Evolutionary conservation across 768 basidiomycete genomes (phyloP), one percentile per base, ranked within the genome.

Genomic region (Pulveroboletus frians): DNA sequence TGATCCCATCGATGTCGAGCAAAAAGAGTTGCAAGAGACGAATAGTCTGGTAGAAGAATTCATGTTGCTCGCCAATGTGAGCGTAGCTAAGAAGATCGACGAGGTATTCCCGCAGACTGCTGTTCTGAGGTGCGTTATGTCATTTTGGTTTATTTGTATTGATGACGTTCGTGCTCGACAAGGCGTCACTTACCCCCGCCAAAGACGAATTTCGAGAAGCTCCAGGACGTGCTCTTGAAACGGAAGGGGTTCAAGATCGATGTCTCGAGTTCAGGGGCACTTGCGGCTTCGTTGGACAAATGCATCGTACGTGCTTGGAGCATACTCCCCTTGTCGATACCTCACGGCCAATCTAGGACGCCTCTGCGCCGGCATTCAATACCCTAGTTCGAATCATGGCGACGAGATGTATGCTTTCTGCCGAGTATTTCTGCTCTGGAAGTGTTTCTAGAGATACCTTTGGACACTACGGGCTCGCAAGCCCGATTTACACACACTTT

Each of bases 381-480:
- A 98, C 93, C 0, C 79, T 98, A 15, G 95, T 99, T 32, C 84
- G 96, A 36, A 98, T 99, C 67, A 97, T 99, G 94, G 94, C 96
- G 3, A 98, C 95, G 3, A 76, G 96, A 27, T 97, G 96, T 66
- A 99, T 99, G 96, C 76, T 97, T 21, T 85, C 94, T 0, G 96
- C 96, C 17, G 96, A 99, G 66, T 99, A 99, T 67, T 97, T 98
- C 71, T 92, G 89, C 64, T 89, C 94, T 0, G 95, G 96, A 9
- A 93, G 92, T 57, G 92, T 97, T 3, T 81, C 85, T 0, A 80
- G 85, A 42, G 93, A 96, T 54, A 85, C 92, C 1, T 99, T 97
- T 64, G 87, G 89, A 2, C 96, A 98, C 67, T 99, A 99, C 65
- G 96, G 96, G 35, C 79, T 99, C n/a, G 96, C 96, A 0, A 93